Evolutionary conservation across 2,329 filamentous ascomycete species (phyloP), one percentile per base, ranked within the genome.

Genomic region (Fusarium floridanum): DNA sequence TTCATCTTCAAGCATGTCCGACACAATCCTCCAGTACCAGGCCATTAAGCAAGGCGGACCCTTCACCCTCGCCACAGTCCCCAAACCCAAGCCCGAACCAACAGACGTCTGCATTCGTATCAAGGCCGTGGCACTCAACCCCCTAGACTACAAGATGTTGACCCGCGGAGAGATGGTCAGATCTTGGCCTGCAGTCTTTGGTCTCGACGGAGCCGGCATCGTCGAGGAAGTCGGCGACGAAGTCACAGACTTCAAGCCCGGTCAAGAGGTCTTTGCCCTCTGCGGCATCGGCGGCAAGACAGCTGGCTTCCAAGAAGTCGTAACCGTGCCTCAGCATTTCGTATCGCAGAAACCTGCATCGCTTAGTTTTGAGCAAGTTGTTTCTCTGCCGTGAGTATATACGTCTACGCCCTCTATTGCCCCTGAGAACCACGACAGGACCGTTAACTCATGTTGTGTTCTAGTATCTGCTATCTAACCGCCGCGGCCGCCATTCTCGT

Each of bases 191-290:
- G 71, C 70, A 41, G 61, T 64, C 37, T 68, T 76, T 22, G 76
- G 76, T 1, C 66, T 77, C 11, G 76, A 77, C 32, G 65, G 59
- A 16, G 65, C 79, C 8, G 79, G 78, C 29, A 62, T 73, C 4
- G 65, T 80, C 50, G 75, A 78, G 37, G 34, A 70, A 20, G 71
- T 79, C 5, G 79, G 79, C 14, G 65, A 71, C 2, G 66, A 67
- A 6, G 75, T 78, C 16, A 65, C 64, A 1, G 63, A 48, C 20
- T 77, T 78, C 41, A 53, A 68, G 32, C 67, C 75, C 0, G 86
- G 86, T 16, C 86, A 87, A 71, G 81, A 86, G 53, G 86, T 88
- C 17, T 71, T 77, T 53, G 66, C 62, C 16, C 64, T 76, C 16
- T 68, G 68, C 24, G 76, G 73, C 12, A 72, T 76, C 39, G 73